Conservation (phyloP, 129 eudicot genomes). For the Sambucus nigra region DNA sequence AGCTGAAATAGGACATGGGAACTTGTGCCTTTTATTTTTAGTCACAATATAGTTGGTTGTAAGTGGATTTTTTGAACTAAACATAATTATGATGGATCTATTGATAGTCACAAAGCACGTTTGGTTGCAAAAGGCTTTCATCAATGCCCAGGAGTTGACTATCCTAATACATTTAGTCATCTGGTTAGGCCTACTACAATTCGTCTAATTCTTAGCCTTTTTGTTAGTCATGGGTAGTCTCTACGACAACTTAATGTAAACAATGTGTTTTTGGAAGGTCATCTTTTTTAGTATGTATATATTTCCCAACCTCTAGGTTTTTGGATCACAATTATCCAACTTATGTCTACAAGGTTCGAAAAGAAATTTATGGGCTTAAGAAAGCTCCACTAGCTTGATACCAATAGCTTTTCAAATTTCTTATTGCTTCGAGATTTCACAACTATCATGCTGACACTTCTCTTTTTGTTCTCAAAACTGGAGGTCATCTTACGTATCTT, state of each 20-base stretch:
- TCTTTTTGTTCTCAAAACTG: neutral
- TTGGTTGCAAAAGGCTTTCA: too few species aligned
- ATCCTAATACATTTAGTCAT: constrained; percentile 8
- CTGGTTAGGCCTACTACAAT: constrained; percentile 7
- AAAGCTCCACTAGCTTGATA: constrained; percentile 3
- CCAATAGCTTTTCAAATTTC: neutral
- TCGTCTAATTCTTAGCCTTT: neutral
- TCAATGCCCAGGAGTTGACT: constrained; percentile 6
- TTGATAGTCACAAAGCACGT: too few species aligned
- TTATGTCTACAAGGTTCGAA: neutral
- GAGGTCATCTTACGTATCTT: neutral
- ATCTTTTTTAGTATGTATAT: neutral
- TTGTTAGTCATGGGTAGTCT: neutral
- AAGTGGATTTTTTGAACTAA: too few species aligned
- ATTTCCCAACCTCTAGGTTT: neutral
- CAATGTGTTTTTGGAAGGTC: constrained; percentile 17
- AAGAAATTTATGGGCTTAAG: constrained; percentile 1
- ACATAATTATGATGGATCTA: neutral
- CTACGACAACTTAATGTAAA: constrained; percentile 15
- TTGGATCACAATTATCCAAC: neutral
- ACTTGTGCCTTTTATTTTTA: constrained; percentile 1
- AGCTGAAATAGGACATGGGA: constrained; percentile 2
- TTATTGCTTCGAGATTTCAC: neutral
- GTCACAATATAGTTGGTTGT: constrained; percentile 7
- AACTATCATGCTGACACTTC: neutral